These are phyloP conservation scores for Phalaenopsis aphrodite DNA, from an alignment of 106 monocot species.

Conservation along the genomic window DNA sequence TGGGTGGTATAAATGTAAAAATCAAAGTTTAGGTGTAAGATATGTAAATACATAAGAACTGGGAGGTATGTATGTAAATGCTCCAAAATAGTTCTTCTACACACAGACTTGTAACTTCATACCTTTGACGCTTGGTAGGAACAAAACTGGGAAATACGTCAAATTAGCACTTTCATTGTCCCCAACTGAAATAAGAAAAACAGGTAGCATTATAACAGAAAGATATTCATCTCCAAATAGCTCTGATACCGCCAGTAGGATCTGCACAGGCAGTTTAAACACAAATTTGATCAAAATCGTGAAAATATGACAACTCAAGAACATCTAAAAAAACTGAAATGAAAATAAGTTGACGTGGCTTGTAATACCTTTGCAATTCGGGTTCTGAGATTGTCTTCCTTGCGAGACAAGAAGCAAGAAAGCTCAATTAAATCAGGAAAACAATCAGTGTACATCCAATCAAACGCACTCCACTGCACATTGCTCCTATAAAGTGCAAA, in stretches of 20 bases:
- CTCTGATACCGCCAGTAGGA: constrained; percentile 49
- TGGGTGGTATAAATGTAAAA: too few species aligned
- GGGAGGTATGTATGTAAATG: too few species aligned
- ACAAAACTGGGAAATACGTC: constrained; percentile 51
- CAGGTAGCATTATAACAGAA: constrained; percentile 70
- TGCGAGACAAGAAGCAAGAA: constrained; percentile 68
- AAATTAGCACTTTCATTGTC: constrained; percentile 87
- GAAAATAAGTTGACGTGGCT: not conserved
- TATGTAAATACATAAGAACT: too few species aligned
- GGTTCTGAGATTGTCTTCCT: constrained; percentile 86
- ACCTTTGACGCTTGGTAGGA: constrained; percentile 73
- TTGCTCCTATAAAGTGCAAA: constrained; percentile 45
- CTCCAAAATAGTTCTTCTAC: not conserved
- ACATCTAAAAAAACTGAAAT: not conserved
- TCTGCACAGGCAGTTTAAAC: constrained; percentile 39
- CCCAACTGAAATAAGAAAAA: constrained; percentile 83
- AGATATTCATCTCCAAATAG: constrained; percentile 76
- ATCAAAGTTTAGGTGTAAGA: too few species aligned
- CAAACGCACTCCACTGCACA: constrained; percentile 81
- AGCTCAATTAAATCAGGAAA: constrained; percentile 89
- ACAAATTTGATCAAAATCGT: constrained; percentile 3
- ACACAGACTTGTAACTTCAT: not conserved
- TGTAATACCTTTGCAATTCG: constrained; percentile 63
- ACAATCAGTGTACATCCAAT: constrained; percentile 88
- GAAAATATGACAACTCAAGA: not conserved